phyloP scores from a whole-genome alignment of 1,284 basidiomycete species.

The Ustilago vetiveriae region DNA sequence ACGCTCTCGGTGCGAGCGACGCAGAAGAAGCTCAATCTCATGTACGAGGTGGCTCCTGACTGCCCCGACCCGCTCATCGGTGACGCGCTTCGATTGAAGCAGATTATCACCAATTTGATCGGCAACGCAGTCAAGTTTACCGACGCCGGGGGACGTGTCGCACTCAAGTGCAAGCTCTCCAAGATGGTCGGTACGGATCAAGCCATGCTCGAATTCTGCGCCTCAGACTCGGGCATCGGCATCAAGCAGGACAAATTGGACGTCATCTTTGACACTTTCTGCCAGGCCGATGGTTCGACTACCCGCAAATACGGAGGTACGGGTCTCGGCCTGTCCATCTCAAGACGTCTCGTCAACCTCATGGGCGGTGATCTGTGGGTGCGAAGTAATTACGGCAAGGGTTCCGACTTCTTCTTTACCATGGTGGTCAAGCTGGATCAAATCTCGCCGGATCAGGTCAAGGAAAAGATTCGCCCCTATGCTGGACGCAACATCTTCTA shows the following conservation, averaged over 20 bases:
- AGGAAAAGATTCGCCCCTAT: constrained; percentile 65
- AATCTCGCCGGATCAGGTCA: constrained; percentile 54
- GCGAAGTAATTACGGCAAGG: constrained; percentile 84
- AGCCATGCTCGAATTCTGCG: constrained; percentile 94
- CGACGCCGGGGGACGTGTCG: constrained; percentile 84
- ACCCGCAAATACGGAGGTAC: constrained; percentile 91
- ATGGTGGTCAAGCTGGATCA: constrained; percentile 70
- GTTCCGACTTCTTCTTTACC: constrained; percentile 97
- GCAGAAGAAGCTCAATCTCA: constrained; percentile 95
- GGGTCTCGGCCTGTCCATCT: constrained; percentile 81
- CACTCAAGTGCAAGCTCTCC: constrained; percentile 83
- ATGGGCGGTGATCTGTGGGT: constrained; percentile 99
- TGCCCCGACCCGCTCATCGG: constrained; percentile 97
- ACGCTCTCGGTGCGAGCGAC: constrained; percentile 97
- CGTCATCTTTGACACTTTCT: constrained; percentile 99
- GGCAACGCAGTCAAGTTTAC: constrained; percentile 76
- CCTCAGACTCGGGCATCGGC: constrained; percentile 96
- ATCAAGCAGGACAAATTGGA: constrained; percentile 99
- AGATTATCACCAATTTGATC: constrained; percentile 65
- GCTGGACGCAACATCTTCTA: constrained; percentile 74
- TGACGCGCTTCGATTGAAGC: constrained; percentile 80
- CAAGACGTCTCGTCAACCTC: constrained; percentile 87
- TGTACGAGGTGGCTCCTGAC: constrained; percentile 93
- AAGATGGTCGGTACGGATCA: constrained; percentile 74
- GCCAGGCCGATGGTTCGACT: constrained; percentile 85